Base-by-base conservation (phyloP, 257 asterid species). In the Fraxinus pennsylvanica region DNA sequence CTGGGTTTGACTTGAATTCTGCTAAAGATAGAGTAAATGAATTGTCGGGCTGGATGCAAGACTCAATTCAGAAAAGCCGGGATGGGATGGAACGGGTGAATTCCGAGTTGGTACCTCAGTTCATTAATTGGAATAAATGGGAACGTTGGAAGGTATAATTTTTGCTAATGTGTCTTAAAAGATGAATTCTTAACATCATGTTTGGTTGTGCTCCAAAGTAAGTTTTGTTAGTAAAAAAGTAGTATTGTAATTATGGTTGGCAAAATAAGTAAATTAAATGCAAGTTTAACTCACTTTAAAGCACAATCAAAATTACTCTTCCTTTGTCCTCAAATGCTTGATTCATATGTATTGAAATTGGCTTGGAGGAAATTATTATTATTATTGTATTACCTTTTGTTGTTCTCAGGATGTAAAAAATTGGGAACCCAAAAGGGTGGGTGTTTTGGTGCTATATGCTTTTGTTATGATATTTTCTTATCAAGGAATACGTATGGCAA, bases 131-230 rank as follows among this genome's bases (percentile, higher is more conserved):
- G 99, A 93, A 93, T 85, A 88, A 82, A 65, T 89, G 87, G 94
- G 98, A 91, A 50, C 84, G 79, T n/a, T 96, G 99, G 99, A 96
- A 93, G 99, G 99, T 93, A 77, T 78, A 59, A 6, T 52, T 50
- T 68, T 73, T 67, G 4, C 45, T 73, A 25, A 63, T 10, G 25
- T 7, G 68, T 15, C 17, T 9, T 63, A 63, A 63, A 63, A 27
- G 69, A 63, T 9, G 19, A 27, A 3, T 10, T 25, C 9, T 22
- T 63, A 8, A 59, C 15, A 63, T 32, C 69, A 27, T 27, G 36
- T n/a, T 57, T 57, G 27, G 27, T 57, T 54, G 63, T 19, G 65
- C 65, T 5, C 25, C 22, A 54, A 54, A 54, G 27, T 54, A n/a
- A 54, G 4, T 19, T 17, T 54, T 54, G 65, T 54, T n/a, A 57